Evolutionary conservation across 345 rosid species (phyloP), one percentile per base, ranked within the genome.

Genomic region (Microcos paniculata): DNA sequence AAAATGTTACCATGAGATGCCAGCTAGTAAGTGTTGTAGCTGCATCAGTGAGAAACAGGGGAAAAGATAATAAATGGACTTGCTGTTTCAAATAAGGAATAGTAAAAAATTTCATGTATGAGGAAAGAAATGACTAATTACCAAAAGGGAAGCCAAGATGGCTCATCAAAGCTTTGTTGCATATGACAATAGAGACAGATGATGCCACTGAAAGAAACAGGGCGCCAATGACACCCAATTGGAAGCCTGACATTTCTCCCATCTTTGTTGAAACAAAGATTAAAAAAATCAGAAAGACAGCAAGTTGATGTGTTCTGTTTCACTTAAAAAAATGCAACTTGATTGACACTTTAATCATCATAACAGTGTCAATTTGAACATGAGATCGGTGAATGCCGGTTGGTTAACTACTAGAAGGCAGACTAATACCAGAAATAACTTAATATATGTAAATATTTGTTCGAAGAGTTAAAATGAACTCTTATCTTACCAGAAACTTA

Each of bases 111-210:
- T n/a, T 6, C 35, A 40, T 12, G 11, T 24, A 23, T 19, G 10
- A 24, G 59, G 23, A 11, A 62, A 42, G 16, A 38, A 38, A n/a
- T 4, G 23, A 70, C 23, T 26, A 64, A 8, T 82, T 89, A 93
- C 99, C 99, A 79, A 96, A 96, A 61, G 99, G 98, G 86, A 96
- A 96, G 82, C 99, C 99, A 21, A 96, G 97, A 76, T 96, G 89
- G 88, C 97, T 90, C 99, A 96, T 96, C 79, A 96, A 82, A 84
- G 99, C 99, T 87, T 96, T 96, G 88, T 96, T 96, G 89, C 99
- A 93, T n/a, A 96, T 96, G 79, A 96, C 99, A 81, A 96, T 93
- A 76, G 99, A 93, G 73, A 96, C 98, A 53, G 99, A 96, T 62
- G 99, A 96, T 65, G 97, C 97, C 77, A 96, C 98, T 2, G 99